Percentiles rank a stretch among this genome's conserved stretches.
Conservation (phyloP, 306 rosid genomes). For the Pyrus communis region DNA sequence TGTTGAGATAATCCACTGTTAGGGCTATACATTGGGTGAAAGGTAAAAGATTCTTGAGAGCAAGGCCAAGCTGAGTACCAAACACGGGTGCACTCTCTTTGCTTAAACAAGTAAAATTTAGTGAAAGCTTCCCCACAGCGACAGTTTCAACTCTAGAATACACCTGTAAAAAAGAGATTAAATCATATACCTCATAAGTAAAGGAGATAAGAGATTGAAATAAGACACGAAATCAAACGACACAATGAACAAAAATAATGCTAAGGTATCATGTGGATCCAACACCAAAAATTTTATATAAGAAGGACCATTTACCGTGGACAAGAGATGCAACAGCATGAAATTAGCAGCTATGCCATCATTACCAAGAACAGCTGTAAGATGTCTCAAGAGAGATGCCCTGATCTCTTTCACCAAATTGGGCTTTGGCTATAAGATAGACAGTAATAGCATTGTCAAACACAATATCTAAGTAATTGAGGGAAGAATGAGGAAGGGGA, state of each 20-base stretch:
- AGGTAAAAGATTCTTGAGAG: too few relatives aligned
- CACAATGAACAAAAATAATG: not conserved
- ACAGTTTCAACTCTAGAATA: slow-evolving; percentile 54
- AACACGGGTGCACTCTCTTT: too few relatives aligned
- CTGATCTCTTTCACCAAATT: slow-evolving; percentile 55
- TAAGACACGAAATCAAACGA: not conserved
- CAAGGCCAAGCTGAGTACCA: too few relatives aligned
- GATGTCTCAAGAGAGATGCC: slow-evolving; percentile 54
- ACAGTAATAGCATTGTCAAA: slow-evolving; percentile 4
- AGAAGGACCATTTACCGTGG: slow-evolving; percentile 44
- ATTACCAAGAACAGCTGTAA: slow-evolving; percentile 65
- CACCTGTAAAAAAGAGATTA: slow-evolving; percentile 39
- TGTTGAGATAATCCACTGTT: slow-evolving; percentile 70
- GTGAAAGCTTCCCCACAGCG: slow-evolving; percentile 83
- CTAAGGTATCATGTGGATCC: slow-evolving; percentile 3
- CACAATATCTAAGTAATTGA: not conserved
- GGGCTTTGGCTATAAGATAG: slow-evolving; percentile 40
- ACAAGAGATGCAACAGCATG: slow-evolving; percentile 80
- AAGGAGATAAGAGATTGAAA: not conserved
- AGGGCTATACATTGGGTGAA: slow-evolving; percentile 52
- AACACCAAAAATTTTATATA: not conserved
- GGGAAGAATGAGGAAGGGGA: not conserved
- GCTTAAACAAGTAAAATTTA: too few relatives aligned
- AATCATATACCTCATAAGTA: slow-evolving; percentile 2
- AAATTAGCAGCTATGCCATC: slow-evolving; percentile 80